phyloP scores from a whole-genome alignment of 352 stramenopile species.

The Pythium diclinum region DNA sequence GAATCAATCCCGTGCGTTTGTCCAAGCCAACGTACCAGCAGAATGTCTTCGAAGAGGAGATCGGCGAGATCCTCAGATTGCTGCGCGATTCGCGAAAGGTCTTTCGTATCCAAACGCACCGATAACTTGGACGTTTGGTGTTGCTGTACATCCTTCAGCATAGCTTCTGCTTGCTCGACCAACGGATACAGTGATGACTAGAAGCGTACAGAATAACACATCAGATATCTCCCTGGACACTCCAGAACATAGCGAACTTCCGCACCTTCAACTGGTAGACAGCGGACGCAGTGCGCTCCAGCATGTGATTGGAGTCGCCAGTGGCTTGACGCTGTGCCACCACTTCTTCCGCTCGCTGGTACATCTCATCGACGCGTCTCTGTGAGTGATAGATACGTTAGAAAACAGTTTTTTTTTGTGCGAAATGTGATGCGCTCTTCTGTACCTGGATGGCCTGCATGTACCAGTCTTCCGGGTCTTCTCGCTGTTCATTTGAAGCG shows the following conservation, averaged over 20 bases:
- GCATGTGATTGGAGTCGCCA: conserved; percentile 24
- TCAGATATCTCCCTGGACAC: neutral
- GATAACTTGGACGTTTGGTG: conserved; percentile 39
- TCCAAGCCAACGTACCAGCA: conserved; percentile 37
- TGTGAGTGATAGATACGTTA: conserved; percentile 7
- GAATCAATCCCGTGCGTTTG: neutral
- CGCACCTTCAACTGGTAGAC: conserved; percentile 50
- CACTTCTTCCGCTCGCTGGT: conserved; percentile 30
- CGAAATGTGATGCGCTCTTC: too few species aligned
- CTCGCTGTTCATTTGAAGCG: neutral
- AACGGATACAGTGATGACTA: conserved; percentile 45
- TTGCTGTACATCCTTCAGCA: conserved; percentile 39
- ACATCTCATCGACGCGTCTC: conserved; percentile 48
- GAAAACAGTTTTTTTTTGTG: too few species aligned
- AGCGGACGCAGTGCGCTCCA: conserved; percentile 40
- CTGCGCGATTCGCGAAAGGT: conserved; percentile 40
- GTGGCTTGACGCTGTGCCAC: conserved; percentile 26
- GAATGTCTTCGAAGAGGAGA: conserved; percentile 58
- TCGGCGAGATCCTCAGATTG: conserved; percentile 54
- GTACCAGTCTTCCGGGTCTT: conserved; percentile 33
- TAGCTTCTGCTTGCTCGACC: conserved; percentile 49
- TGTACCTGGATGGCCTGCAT: conserved; percentile 45
- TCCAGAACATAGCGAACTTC: neutral
- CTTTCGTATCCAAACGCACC: conserved; percentile 33
- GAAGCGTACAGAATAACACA: neutral